phyloP scores from a whole-genome alignment of 2,329 filamentous ascomycete species.

The Laburnicola sp. region DNA sequence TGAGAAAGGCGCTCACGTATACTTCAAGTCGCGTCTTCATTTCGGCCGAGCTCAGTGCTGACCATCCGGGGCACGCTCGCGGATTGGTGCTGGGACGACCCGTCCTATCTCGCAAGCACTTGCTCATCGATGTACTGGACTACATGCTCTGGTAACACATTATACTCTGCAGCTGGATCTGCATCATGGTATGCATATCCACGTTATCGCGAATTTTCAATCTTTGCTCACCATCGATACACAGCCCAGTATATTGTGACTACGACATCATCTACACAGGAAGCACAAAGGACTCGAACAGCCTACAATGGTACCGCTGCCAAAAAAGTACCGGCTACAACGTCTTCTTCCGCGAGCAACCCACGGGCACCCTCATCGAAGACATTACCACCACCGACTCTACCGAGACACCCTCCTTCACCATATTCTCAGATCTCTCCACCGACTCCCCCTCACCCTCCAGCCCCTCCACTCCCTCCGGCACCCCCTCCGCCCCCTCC shows the following conservation, averaged over 20 bases:
- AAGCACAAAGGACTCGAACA: background rate
- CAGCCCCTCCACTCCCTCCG: background rate
- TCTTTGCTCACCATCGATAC: no score
- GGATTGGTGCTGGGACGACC: background rate
- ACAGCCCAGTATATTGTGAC: background rate
- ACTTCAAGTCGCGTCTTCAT: background rate
- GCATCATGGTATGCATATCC: background rate
- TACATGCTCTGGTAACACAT: background rate
- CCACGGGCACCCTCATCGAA: background rate
- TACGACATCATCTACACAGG: slow-evolving; percentile 6
- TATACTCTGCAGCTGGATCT: background rate
- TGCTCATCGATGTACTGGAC: slow-evolving; percentile 1
- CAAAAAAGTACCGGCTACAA: background rate
- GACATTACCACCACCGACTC: background rate
- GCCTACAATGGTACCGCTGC: slow-evolving; percentile 6
- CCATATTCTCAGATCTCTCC: background rate
- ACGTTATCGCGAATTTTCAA: no score
- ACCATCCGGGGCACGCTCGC: slow-evolving; percentile 1
- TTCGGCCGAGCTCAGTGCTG: background rate
- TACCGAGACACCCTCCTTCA: background rate
- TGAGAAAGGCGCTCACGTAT: background rate
- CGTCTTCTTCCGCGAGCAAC: background rate
- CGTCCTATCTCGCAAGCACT: background rate
- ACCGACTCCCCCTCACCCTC: background rate
- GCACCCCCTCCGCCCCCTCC: background rate